Evolutionary conservation across 2,329 filamentous ascomycete species (phyloP).

Genomic region (Fusarium anguioides): DNA sequence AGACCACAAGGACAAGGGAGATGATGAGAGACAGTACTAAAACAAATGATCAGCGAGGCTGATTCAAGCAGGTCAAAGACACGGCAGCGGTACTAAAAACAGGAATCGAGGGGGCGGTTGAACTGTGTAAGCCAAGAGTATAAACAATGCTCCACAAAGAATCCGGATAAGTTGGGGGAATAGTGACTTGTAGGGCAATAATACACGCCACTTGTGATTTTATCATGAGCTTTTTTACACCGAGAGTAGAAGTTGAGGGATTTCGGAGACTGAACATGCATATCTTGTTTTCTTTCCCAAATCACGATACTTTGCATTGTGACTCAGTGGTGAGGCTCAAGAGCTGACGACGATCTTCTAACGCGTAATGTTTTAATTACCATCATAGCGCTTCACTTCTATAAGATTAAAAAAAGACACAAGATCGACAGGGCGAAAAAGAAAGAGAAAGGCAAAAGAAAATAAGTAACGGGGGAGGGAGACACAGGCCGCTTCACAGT

Average conservation of each 20-base stretch:
- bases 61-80: constrained; percentile 25
- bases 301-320: neutral
- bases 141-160: constrained; percentile 6
- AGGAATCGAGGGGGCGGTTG: constrained; percentile 9
- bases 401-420: neutral
- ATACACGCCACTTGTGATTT: neutral
- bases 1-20: constrained; percentile 16
- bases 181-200: neutral
- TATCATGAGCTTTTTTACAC: neutral
- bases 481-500: neutral
- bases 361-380: neutral
- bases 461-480: neutral
- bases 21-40: constrained; percentile 37
- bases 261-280: neutral
- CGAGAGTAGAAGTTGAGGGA: constrained; percentile 10
- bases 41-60: constrained; percentile 30
- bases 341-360: neutral
- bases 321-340: neutral
- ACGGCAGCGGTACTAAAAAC: constrained; percentile 12
- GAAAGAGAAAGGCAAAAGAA: neutral
- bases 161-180: neutral
- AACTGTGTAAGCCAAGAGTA: constrained; percentile 8
- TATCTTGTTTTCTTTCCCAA: neutral
- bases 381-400: neutral
- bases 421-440: neutral